Evolutionary conservation across 2,329 filamentous ascomycete genomes (phyloP).

Genomic region (Phialophora expanda): DNA sequence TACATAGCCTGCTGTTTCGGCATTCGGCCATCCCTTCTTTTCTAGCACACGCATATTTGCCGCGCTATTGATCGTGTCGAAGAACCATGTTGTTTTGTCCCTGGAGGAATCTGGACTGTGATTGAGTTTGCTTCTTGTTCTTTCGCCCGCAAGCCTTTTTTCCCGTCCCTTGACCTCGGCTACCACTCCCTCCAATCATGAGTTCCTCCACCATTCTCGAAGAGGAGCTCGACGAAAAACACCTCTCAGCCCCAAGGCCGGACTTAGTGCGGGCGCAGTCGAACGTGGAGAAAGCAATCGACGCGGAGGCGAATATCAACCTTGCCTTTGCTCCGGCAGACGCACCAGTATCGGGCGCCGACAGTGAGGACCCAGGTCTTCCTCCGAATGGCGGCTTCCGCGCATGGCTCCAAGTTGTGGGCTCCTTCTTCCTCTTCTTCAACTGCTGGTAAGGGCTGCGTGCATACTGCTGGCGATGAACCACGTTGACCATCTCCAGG

Average conservation of each 20-base stretch:
- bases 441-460: constrained; percentile 41
- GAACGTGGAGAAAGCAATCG: constrained; percentile 27
- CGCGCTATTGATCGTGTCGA: not conserved
- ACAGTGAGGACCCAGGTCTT: constrained; percentile 27
- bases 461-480: not conserved
- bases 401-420: constrained; percentile 46
- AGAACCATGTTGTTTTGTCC: not conserved
- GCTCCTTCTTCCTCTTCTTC: constrained; percentile 44
- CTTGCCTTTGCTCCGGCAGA: constrained; percentile 1
- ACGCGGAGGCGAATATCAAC: constrained; percentile 32
- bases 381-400: constrained; percentile 43
- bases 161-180: not conserved
- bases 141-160: no score
- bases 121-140: constrained; percentile 1
- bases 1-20: constrained; percentile 1
- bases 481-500: constrained; percentile 25
- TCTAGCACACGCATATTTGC: constrained; percentile 1
- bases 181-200: constrained; percentile 16
- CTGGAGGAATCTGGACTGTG: not conserved
- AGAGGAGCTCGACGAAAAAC: constrained; percentile 19
- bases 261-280: constrained; percentile 23
- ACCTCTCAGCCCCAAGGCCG: constrained; percentile 9
- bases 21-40: not conserved
- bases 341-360: constrained; percentile 5
- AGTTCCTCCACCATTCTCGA: constrained; percentile 29